Evolutionary conservation across 257 asterid species (phyloP), one percentile per base, ranked within the genome.

Genomic region (Plantago major): DNA sequence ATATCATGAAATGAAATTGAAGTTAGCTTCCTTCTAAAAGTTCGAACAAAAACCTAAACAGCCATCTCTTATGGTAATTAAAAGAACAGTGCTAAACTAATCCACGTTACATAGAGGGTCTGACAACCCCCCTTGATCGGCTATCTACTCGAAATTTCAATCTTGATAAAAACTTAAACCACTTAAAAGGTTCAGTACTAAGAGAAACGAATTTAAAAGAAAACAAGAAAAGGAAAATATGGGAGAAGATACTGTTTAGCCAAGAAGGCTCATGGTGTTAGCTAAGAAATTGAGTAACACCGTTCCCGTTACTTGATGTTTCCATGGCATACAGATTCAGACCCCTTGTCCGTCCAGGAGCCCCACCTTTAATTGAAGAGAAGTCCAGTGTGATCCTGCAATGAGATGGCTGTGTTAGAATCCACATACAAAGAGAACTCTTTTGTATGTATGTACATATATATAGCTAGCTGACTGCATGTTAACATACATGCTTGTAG

Each of bases 341-440:
- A 14, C 95, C 94, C 77, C 97, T 80, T 11, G 97, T 90, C 62
- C 96, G 81, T 51, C 87, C 95, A 1, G 95, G 97, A 1, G 94
- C 90, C 68, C 96, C 96, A 40, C 96, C 96, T 67, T 79, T 79
- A 33, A 83, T 71, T 16, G 87, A 71, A 58, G 89, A 74, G 11
- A 88, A 64, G 62, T 90, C 89, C 54, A 90, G 75, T 74, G 74
- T 70, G 72, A 76, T 61, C 84, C 97, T 90, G 75, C 72, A 78
- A 5, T 48, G 61, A 61, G 47, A 19, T 19, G 38, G 28, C 33
- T 6, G 50, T 67, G 48, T 76, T 61, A 75, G 66, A 69, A 71
- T 58, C 19, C 49, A 11, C 16, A 9, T 66, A 52, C n/a, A 17
- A 45, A 61, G 28, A 8, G 44, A 17, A 9, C 8, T 47, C 13